Evolutionary conservation across 495 filamentous ascomycete genomes (phyloP).

Genomic region (Aspergillus nidulans): DNA sequence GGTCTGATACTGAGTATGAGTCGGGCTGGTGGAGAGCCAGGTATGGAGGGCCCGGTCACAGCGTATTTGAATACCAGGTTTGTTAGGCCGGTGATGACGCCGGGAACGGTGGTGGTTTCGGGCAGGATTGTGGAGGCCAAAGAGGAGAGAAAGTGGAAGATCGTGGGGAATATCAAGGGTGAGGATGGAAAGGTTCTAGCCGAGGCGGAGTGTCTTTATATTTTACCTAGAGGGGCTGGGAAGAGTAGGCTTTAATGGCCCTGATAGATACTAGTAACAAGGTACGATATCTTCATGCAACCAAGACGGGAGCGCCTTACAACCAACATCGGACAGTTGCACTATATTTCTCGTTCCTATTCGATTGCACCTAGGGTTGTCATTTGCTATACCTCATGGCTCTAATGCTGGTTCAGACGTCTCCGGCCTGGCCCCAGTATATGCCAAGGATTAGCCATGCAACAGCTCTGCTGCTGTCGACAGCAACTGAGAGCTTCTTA

Average conservation of each 20-base stretch:
- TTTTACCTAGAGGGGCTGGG: slow-evolving; percentile 23
- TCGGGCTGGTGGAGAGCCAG: background rate
- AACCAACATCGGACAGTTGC: no score
- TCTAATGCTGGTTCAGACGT: no score
- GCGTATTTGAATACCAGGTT: slow-evolving; percentile 57
- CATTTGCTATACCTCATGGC: no score
- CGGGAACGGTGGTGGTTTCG: slow-evolving; percentile 48
- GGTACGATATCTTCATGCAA: no score
- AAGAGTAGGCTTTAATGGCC: background rate
- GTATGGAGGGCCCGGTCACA: slow-evolving; percentile 36
- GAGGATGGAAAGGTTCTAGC: slow-evolving; percentile 36
- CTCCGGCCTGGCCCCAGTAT: no score
- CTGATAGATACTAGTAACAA: no score
- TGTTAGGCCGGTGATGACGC: slow-evolving; percentile 49
- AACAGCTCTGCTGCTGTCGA: no score
- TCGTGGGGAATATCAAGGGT: slow-evolving; percentile 40
- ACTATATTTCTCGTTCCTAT: no score
- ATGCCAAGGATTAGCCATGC: no score
- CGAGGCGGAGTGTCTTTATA: slow-evolving; percentile 42
- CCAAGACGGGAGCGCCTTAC: no score
- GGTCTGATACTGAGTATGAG: slow-evolving; percentile 41
- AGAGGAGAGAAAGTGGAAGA: slow-evolving; percentile 44
- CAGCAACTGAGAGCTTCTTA: no score
- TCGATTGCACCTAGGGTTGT: no score
- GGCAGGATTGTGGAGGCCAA: slow-evolving; percentile 29